A percentile compares a stretch with the other conserved stretches of the same genome.
These are phyloP conservation scores for Sporisorium scitamineum DNA, from an alignment of 1,284 basidiomycete species.

Conservation along the genomic window DNA sequence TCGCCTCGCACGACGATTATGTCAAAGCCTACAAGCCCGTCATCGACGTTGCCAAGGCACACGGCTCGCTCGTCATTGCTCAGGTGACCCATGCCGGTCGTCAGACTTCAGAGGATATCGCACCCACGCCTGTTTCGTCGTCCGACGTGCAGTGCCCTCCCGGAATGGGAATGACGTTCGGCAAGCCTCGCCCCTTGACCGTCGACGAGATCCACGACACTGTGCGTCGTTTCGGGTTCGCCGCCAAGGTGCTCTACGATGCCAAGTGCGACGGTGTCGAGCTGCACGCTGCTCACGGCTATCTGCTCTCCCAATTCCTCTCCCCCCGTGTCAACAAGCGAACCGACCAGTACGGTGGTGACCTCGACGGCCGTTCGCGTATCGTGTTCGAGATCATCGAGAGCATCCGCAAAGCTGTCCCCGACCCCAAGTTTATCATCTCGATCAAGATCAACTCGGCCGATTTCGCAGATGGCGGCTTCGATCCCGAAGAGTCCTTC, in stretches of 20 bases:
- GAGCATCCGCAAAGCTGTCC: constrained; percentile 76
- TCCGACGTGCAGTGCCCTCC: constrained; percentile 61
- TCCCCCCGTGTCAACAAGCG: constrained; percentile 81
- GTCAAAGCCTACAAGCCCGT: constrained; percentile 57
- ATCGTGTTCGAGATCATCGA: constrained; percentile 79
- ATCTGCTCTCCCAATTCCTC: constrained; percentile 86
- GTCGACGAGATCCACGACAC: constrained; percentile 76
- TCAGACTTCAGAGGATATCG: constrained; percentile 61
- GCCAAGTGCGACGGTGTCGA: constrained; percentile 90
- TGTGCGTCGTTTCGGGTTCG: constrained; percentile 78
- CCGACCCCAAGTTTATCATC: constrained; percentile 76
- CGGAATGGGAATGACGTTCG: constrained; percentile 62
- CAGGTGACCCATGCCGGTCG: constrained; percentile 72
- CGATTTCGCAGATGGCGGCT: constrained; percentile 78
- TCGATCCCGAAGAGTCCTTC: constrained; percentile 74
- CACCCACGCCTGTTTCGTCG: constrained; percentile 52
- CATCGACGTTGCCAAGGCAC: constrained; percentile 70
- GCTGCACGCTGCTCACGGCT: constrained; percentile 87
- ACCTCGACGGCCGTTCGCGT: constrained; percentile 63
- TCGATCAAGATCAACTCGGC: constrained; percentile 86
- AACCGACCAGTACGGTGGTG: constrained; percentile 75
- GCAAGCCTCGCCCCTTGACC: constrained; percentile 73
- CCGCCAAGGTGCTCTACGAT: constrained; percentile 77
- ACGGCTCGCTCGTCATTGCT: constrained; percentile 70
- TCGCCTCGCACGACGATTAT: constrained; percentile 50